Base-by-base conservation (phyloP, 2,329 filamentous ascomycete species). In the Incumbomyces delicatus region DNA sequence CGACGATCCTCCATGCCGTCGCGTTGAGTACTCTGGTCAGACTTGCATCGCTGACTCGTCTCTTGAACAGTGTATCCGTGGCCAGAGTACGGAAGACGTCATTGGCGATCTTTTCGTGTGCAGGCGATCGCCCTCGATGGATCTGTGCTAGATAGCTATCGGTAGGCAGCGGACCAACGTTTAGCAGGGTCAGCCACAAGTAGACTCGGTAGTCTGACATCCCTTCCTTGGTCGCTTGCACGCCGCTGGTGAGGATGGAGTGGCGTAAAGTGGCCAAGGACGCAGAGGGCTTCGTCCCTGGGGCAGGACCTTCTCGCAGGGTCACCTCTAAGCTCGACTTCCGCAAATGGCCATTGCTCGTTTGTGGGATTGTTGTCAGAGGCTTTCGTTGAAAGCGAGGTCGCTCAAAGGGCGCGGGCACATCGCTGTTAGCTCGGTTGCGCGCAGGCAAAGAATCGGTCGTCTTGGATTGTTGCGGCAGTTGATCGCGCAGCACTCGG, bases 41-140 rank as follows among this genome's bases (percentile, higher is more conserved):
- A 64, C 86, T 94, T 51, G 94, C 94, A 66, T 98, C 92, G 48
- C 87, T 95, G 50, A 98, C 92, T 48, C 90, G 84, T 29, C 92
- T 81, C 51, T 92, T 86, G 72, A 96, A 98, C 31, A 98, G 78
- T n/a, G 90, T 89, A 60, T 98, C 92, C 43, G 90, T 95, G 29
- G 92, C 92, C 46, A 98, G 74, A 1, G 92, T 98, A 58, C 92
- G 87, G 65, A 96, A 96, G 34, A 92, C 95, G 65, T 98, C 92
- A 67, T 98, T 95, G 63, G 89, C 86, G 62, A 98, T 98, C 70
- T 98, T 98, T 59, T 87, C 81, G 69, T 98, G 95, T 38, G 88
- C 89, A 1, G 90, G 89, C 2, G 90, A 96, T 18, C 90, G 85
- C 52, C 92, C 90, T 53, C 92, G 87, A 61, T 94, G 88, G 54